Conservation (phyloP, 345 rosid genomes). For the Mercurialis annua region DNA sequence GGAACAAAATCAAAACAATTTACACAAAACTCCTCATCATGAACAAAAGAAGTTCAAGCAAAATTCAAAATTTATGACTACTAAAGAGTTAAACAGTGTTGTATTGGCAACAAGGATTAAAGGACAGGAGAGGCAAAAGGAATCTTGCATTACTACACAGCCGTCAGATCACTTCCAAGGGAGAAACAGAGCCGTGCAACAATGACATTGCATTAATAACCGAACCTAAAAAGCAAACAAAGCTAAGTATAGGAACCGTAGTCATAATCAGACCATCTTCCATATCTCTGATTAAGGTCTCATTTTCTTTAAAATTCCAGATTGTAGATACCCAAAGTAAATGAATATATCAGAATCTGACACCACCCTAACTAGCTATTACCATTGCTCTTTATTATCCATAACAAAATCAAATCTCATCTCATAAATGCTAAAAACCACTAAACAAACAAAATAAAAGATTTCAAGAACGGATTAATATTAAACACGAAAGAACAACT, state of each 20-base stretch:
- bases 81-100: not conserved
- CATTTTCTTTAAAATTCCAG: not conserved
- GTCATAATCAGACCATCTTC: not conserved
- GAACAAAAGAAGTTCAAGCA: not conserved
- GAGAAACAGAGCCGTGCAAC: not conserved
- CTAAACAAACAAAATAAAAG: not conserved
- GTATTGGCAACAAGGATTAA: too few species aligned
- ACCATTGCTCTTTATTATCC: not conserved
- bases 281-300: not conserved
- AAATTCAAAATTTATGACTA: not conserved
- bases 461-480: not conserved
- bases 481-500: not conserved
- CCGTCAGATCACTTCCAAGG: not conserved
- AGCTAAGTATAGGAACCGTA: not conserved
- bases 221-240: not conserved
- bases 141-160: not conserved
- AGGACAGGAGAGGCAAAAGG: not conserved
- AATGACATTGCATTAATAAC: slow-evolving; percentile 2
- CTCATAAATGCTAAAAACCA: not conserved
- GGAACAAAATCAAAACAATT: not conserved
- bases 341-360: slow-evolving; percentile 1
- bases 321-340: not conserved
- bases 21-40: not conserved
- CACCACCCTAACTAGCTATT: not conserved
- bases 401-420: not conserved